A percentile compares a stretch with the other conserved stretches of the same genome.
phyloP scores from a whole-genome alignment of 2,329 filamentous ascomycete species.

The Biscogniauxia marginata region DNA sequence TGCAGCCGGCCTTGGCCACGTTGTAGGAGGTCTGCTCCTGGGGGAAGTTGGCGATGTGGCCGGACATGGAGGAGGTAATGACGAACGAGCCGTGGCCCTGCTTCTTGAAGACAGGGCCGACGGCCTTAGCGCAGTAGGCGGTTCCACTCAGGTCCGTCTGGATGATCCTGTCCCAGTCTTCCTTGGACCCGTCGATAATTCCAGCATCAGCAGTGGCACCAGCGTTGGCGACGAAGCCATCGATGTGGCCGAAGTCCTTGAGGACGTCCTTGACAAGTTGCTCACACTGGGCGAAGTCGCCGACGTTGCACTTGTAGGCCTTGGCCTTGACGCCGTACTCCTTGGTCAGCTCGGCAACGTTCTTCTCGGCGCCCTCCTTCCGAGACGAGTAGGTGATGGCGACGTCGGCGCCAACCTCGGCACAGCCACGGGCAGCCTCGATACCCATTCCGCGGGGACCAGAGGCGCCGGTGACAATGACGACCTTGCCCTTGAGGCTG shows the following conservation, averaged over 20 bases:
- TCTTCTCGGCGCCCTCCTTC: conserved; percentile 65
- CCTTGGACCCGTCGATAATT: conserved; percentile 53
- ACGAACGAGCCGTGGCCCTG: conserved; percentile 63
- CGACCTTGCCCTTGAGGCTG: conserved; percentile 70
- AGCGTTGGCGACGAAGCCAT: conserved; percentile 73
- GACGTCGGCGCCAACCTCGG: conserved; percentile 69
- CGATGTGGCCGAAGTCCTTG: conserved; percentile 70
- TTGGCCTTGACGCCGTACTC: conserved; percentile 67
- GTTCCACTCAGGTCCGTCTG: conserved; percentile 61
- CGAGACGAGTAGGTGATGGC: conserved; percentile 71
- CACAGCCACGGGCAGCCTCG: conserved; percentile 65
- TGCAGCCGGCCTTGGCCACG: conserved; percentile 53
- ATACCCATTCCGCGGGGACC: conserved; percentile 70
- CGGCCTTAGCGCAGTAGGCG: conserved; percentile 63
- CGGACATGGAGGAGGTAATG: conserved; percentile 65
- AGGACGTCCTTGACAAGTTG: conserved; percentile 61
- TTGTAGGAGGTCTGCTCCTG: conserved; percentile 64
- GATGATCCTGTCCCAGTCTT: conserved; percentile 60
- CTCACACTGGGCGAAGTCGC: conserved; percentile 50
- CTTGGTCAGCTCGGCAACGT: conserved; percentile 62
- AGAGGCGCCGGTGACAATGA: conserved; percentile 68
- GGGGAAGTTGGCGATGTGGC: conserved; percentile 64
- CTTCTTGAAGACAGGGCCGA: conserved; percentile 58
- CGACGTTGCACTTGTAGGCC: conserved; percentile 60
- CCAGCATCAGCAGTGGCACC: conserved; percentile 58